These are phyloP conservation scores for Myxozyma lipomycoides DNA, from an alignment of 805 yeast species.

Conservation along the genomic window DNA sequence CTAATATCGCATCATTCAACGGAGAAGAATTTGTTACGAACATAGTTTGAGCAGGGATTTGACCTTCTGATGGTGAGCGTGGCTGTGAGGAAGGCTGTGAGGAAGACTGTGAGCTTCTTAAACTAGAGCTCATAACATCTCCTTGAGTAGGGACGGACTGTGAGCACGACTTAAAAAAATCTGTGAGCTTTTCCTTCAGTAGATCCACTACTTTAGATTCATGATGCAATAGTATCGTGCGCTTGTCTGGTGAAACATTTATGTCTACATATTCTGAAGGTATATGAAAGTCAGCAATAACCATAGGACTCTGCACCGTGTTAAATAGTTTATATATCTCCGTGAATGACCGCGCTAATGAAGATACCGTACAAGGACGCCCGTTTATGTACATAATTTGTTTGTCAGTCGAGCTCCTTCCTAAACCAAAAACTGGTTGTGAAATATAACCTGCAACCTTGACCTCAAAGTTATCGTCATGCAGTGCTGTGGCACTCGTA, in stretches of 20 bases:
- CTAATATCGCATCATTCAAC: too few species aligned
- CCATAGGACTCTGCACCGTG: slow-evolving; percentile 66
- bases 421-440: slow-evolving; percentile 72
- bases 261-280: slow-evolving; percentile 49
- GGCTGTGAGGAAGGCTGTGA: too few species aligned
- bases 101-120: too few species aligned
- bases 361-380: slow-evolving; percentile 64
- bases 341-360: slow-evolving; percentile 55
- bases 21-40: too few species aligned
- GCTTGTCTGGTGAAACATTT: slow-evolving; percentile 89
- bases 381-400: slow-evolving; percentile 71
- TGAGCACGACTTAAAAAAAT: slow-evolving; percentile 44
- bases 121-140: neutral
- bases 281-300: slow-evolving; percentile 57
- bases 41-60: too few species aligned
- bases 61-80: too few species aligned
- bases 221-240: slow-evolving; percentile 62
- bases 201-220: slow-evolving; percentile 58
- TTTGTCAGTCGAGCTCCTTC: slow-evolving; percentile 66
- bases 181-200: slow-evolving; percentile 46
- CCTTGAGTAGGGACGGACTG: slow-evolving; percentile 39
- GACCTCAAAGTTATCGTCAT: slow-evolving; percentile 20
- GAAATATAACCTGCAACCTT: slow-evolving; percentile 64
- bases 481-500: slow-evolving; percentile 13
- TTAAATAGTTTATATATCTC: slow-evolving; percentile 73